A percentile compares a stretch with the other conserved stretches of the same genome.
Evolutionary conservation across 169 alveolate genomes (phyloP).

Genomic region (Plasmodium vivax): DNA sequence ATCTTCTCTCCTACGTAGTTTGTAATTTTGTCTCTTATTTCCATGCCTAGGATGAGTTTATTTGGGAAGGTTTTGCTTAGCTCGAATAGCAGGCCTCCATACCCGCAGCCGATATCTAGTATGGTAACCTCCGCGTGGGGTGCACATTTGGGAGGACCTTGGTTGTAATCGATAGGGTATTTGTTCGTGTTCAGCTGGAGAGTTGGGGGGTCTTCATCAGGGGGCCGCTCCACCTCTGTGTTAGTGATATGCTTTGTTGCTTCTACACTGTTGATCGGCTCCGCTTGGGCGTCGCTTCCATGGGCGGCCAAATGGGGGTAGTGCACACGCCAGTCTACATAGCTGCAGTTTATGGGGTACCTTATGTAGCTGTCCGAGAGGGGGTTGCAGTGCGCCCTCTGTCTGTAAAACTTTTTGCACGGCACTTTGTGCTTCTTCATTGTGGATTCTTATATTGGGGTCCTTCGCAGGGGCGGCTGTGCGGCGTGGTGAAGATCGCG

Average conservation of each 20-base stretch:
- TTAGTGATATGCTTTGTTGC: background rate
- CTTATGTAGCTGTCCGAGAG: conserved; percentile 86
- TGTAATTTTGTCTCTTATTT: conserved; percentile 91
- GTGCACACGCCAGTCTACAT: conserved; percentile 86
- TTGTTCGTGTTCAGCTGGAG: conserved; percentile 33
- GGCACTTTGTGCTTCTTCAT: conserved; percentile 63
- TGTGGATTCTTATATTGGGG: background rate
- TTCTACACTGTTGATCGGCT: background rate
- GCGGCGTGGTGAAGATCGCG: background rate
- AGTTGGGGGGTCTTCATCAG: background rate
- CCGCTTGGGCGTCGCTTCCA: background rate
- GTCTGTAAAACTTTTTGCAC: conserved; percentile 45
- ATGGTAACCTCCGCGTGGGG: conserved; percentile 67
- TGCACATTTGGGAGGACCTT: background rate
- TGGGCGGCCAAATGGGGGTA: conserved; percentile 74
- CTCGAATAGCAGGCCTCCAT: conserved; percentile 89
- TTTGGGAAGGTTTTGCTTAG: conserved; percentile 83
- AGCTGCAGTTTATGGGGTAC: conserved; percentile 84
- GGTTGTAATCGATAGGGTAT: conserved; percentile 23
- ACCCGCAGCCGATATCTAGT: conserved; percentile 92
- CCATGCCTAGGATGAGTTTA: conserved; percentile 87
- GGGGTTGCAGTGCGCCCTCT: conserved; percentile 88
- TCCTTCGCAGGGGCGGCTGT: background rate
- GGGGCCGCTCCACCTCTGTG: background rate
- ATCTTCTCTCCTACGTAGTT: conserved; percentile 90